Percentiles rank a stretch among this genome's conserved stretches.
phyloP scores from a whole-genome alignment of 140 eudicot species.

The Flaveria floridana region DNA sequence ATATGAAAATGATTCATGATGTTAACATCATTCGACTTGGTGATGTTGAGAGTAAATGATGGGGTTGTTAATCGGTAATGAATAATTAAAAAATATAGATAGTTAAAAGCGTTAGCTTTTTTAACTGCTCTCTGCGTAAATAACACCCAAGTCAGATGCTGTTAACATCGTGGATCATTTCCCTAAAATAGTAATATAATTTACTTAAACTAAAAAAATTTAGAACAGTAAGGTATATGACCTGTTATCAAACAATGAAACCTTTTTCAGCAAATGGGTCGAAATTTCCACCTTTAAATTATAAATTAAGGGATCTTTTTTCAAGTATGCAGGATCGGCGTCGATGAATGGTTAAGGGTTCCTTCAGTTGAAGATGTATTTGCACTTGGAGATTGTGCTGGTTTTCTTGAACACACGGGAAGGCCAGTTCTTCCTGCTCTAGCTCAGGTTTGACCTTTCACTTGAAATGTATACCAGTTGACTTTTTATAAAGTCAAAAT shows the following conservation, averaged over 20 bases:
- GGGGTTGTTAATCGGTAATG: background rate
- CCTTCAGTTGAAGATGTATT: slow-evolving; percentile 88
- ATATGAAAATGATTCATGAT: background rate
- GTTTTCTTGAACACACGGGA: slow-evolving; percentile 86
- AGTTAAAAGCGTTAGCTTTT: background rate
- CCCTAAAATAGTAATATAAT: background rate
- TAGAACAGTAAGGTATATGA: background rate
- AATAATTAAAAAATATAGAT: background rate
- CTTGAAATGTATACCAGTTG: background rate
- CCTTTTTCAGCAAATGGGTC: background rate
- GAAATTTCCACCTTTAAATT: background rate
- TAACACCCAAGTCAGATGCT: background rate
- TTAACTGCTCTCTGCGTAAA: background rate
- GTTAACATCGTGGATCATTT: background rate
- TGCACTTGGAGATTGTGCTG: slow-evolving; percentile 96
- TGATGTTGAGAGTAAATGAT: background rate
- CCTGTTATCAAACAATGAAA: background rate
- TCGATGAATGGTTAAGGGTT: slow-evolving; percentile 91
- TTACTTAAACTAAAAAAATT: background rate
- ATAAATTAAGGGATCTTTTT: background rate
- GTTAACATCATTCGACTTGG: background rate
- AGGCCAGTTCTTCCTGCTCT: slow-evolving; percentile 88
- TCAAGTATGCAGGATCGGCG: slow-evolving; percentile 57
- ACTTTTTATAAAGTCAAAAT: slow-evolving; percentile 18
- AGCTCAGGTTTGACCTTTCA: slow-evolving; percentile 72